These are phyloP conservation scores for Artomyces pyxidatus DNA, from an alignment of 768 basidiomycete genomes.

Conservation along the genomic window DNA sequence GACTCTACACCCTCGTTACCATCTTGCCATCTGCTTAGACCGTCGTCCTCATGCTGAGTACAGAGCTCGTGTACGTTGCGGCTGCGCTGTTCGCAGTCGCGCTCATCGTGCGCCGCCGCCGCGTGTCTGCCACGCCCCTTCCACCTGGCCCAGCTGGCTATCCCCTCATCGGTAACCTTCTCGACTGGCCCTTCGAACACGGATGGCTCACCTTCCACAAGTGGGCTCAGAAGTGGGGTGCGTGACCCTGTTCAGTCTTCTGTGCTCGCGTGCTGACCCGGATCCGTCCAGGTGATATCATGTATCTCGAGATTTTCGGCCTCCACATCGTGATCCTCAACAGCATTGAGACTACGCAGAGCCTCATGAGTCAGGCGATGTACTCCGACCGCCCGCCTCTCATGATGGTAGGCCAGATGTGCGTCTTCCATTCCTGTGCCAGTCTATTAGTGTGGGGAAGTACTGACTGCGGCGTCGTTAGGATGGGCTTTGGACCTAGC, in stretches of 20 bases:
- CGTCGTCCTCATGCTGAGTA: background rate
- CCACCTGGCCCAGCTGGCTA: slow-evolving; percentile 17
- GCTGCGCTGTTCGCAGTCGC: slow-evolving; percentile 6
- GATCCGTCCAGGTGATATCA: slow-evolving; percentile 7
- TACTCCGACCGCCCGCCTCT: slow-evolving; percentile 16
- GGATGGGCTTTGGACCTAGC: slow-evolving; percentile 14
- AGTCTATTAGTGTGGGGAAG: background rate
- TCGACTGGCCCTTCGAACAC: slow-evolving; percentile 10
- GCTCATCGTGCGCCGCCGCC: slow-evolving; percentile 6
- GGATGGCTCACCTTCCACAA: slow-evolving; percentile 13
- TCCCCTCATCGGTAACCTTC: slow-evolving; percentile 14
- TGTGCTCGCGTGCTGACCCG: background rate
- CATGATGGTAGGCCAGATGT: slow-evolving; percentile 14
- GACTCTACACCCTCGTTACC: too few relatives aligned
- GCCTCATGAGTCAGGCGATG: slow-evolving; percentile 13
- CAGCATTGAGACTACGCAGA: slow-evolving; percentile 7
- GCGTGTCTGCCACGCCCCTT: slow-evolving; percentile 3
- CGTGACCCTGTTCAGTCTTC: background rate
- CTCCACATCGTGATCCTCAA: slow-evolving; percentile 16
- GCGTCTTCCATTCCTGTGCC: background rate
- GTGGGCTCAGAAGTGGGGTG: slow-evolving; percentile 13
- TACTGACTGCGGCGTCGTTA: background rate
- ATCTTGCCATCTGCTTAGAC: too few relatives aligned
- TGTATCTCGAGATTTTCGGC: slow-evolving; percentile 14
- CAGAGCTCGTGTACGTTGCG: slow-evolving; percentile 4